Evolutionary conservation across 306 rosid genomes (phyloP), one percentile per base, ranked within the genome.

Genomic region (Begonia fuchsioides): DNA sequence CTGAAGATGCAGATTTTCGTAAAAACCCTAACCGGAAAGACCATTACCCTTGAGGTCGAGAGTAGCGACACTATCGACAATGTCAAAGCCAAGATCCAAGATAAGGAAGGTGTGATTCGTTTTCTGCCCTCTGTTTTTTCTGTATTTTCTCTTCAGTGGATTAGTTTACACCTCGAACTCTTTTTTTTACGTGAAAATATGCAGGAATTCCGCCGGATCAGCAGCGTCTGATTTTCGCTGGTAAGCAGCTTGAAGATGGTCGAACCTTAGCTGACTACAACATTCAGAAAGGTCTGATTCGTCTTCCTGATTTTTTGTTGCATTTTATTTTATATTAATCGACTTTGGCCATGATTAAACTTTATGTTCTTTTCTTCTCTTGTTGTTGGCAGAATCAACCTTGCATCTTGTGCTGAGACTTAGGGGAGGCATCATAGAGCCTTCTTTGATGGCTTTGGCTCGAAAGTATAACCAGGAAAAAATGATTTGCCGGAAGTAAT

Each of bases 371-470:
- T 14, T 51, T 41, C n/a, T 4, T 43, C n/a, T n/a, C n/a, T n/a
- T n/a, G n/a, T n/a, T n/a, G n/a, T n/a, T n/a, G n/a, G 14, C 67
- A 80, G 83, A 82, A 63, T 87, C 92, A 0, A 87, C 87, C 0
- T 81, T 82, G 46, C 96, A 82, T 60, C 77, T 87, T 19, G 96
- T 82, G 7, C 69, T 87, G 66, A 77, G 94, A 76, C 92, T 82
- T 61, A 69, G 96, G 1, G 93, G 94, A 16, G 87, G 93, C 1
- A 83, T 87, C 54, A 75, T 87, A 0, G 93, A 77, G 57, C 94
- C 87, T 52, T 87, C 93, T 1, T 49, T 87, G 59, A 87, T 86
- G 96, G 96, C 96, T 51, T 62, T 86, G 74, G 90, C 96, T 54
- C 79, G 90, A 50, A 86, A 86, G 32, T 86, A 82, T 69, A 86